Evolutionary conservation across 352 stramenopile genomes (phyloP).

Genomic region (Discostella stelligera): DNA sequence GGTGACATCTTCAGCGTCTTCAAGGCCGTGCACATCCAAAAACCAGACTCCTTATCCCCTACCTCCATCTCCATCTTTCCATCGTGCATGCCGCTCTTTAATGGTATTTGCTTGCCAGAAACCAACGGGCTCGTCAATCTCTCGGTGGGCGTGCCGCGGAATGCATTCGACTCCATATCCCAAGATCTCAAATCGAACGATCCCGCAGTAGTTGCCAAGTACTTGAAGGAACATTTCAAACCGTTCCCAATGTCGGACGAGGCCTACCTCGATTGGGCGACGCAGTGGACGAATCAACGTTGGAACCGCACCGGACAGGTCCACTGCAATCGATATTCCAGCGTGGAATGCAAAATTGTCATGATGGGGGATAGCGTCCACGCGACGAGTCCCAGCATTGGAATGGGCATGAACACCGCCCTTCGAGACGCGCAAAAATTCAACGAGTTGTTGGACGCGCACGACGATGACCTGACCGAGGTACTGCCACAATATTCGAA

Average conservation of each 20-base stretch:
- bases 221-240: slow-evolving; percentile 56
- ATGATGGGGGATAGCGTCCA: slow-evolving; percentile 61
- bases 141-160: slow-evolving; percentile 29
- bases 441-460: slow-evolving; percentile 48
- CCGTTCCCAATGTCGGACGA: slow-evolving; percentile 48
- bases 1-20: slow-evolving; percentile 58
- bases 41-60: slow-evolving; percentile 18
- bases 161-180: slow-evolving; percentile 36
- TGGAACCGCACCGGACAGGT: slow-evolving; percentile 63
- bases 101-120: slow-evolving; percentile 57
- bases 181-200: slow-evolving; percentile 53
- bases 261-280: slow-evolving; percentile 50
- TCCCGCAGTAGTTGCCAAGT: slow-evolving; percentile 44
- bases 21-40: slow-evolving; percentile 52
- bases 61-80: slow-evolving; percentile 40
- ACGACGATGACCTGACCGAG: slow-evolving; percentile 48
- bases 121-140: slow-evolving; percentile 52
- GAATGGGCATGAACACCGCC: slow-evolving; percentile 68
- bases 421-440: slow-evolving; percentile 54
- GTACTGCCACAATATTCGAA: slow-evolving; percentile 52
- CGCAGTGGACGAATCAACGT: slow-evolving; percentile 54
- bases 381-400: slow-evolving; percentile 54
- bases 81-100: slow-evolving; percentile 29
- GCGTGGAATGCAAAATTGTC: slow-evolving; percentile 30
- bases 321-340: slow-evolving; percentile 60